Conservation (phyloP, 352 stramenopile genomes). For the Globisporangium okanoganense region DNA sequence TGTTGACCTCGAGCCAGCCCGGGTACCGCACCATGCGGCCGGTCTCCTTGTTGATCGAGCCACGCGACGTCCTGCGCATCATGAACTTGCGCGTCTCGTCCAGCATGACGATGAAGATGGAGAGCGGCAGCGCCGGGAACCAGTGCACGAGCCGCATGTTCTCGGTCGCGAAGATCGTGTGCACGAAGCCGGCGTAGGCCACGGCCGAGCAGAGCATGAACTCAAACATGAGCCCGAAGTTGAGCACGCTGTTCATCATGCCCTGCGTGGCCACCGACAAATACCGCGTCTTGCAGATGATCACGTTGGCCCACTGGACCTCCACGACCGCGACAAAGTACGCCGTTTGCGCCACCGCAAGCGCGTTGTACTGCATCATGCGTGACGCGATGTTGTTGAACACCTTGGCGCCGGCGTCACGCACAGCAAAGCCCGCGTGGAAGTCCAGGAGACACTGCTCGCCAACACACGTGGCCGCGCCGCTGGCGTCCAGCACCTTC, state of each 20-base stretch:
- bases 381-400: slow-evolving; percentile 85
- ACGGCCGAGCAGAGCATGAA: slow-evolving; percentile 85
- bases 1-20: slow-evolving; percentile 88
- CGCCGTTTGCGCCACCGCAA: slow-evolving; percentile 82
- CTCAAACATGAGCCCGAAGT: slow-evolving; percentile 93
- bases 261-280: slow-evolving; percentile 88
- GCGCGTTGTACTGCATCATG: slow-evolving; percentile 82
- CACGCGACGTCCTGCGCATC: slow-evolving; percentile 78
- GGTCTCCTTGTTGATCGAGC: slow-evolving; percentile 49
- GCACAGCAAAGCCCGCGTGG: slow-evolving; percentile 43
- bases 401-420: slow-evolving; percentile 18
- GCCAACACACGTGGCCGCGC: slow-evolving; percentile 27
- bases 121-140: slow-evolving; percentile 89
- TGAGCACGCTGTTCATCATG: slow-evolving; percentile 91
- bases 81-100: slow-evolving; percentile 91
- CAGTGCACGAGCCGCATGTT: slow-evolving; percentile 89
- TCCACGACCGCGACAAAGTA: slow-evolving; percentile 87
- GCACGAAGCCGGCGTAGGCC: slow-evolving; percentile 77
- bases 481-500: slow-evolving; percentile 33
- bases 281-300: slow-evolving; percentile 93
- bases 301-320: slow-evolving; percentile 89
- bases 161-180: slow-evolving; percentile 83
- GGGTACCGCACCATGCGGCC: slow-evolving; percentile 71
- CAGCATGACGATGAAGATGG: slow-evolving; percentile 84
- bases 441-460: slow-evolving; percentile 56